Evolutionary conservation across 2,329 filamentous ascomycete species (phyloP).

Genomic region (Penicillium decumbens): DNA sequence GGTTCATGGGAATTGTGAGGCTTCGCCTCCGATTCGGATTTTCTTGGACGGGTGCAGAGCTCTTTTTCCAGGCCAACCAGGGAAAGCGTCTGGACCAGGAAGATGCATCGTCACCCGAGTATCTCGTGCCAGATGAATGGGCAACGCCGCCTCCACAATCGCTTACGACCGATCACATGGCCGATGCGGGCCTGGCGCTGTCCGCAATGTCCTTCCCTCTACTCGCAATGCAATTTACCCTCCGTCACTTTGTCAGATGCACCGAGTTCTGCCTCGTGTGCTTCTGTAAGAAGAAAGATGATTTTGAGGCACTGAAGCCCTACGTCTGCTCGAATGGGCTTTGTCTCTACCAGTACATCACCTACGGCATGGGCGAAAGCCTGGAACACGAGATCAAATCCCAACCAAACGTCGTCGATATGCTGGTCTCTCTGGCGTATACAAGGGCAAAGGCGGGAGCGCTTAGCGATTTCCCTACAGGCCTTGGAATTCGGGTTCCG

Average conservation of each 20-base stretch:
- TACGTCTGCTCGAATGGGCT: constrained; percentile 72
- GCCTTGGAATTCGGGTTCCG: constrained; percentile 54
- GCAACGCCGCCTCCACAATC: constrained; percentile 35
- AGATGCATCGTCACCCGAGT: constrained; percentile 12
- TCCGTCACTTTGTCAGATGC: constrained; percentile 73
- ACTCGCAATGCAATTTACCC: constrained; percentile 66
- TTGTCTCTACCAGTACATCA: constrained; percentile 84
- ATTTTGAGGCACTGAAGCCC: constrained; percentile 53
- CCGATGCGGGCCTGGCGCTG: constrained; percentile 17
- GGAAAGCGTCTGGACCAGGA: constrained; percentile 24
- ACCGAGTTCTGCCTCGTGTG: constrained; percentile 86
- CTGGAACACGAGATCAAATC: constrained; percentile 78
- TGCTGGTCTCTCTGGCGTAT: constrained; percentile 80
- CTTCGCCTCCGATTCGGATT: constrained; percentile 52
- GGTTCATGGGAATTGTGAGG: constrained; percentile 60
- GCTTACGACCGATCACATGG: constrained; percentile 51
- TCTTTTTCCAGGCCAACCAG: constrained; percentile 50
- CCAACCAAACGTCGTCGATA: constrained; percentile 76
- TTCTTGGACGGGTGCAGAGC: constrained; percentile 65
- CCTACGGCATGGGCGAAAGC: constrained; percentile 76
- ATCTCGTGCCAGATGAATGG: constrained; percentile 25
- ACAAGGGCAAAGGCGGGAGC: constrained; percentile 43
- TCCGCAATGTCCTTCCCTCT: constrained; percentile 52
- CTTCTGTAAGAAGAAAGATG: constrained; percentile 61
- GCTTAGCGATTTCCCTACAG: constrained; percentile 54